phyloP scores from a whole-genome alignment of 768 basidiomycete species.

The Mycena chlorophos region DNA sequence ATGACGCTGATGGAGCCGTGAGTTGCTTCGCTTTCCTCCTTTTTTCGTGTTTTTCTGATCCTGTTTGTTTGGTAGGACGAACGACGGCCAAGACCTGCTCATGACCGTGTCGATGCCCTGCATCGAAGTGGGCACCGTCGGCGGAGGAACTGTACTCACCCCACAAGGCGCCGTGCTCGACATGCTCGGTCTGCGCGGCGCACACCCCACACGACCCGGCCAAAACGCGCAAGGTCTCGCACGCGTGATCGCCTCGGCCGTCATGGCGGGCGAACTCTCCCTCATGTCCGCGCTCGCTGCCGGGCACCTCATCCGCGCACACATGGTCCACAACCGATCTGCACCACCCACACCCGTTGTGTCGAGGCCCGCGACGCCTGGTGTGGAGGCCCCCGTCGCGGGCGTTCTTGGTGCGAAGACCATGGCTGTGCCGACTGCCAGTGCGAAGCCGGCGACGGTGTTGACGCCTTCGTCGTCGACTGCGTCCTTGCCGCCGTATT shows the following conservation, averaged over 20 bases:
- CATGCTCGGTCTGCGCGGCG: slow-evolving; percentile 90
- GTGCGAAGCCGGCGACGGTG: background rate
- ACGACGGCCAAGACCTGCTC: slow-evolving; percentile 86
- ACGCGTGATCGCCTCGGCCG: slow-evolving; percentile 83
- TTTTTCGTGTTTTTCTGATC: background rate
- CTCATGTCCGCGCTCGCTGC: slow-evolving; percentile 91
- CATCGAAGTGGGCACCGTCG: slow-evolving; percentile 97
- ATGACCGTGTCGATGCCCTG: slow-evolving; percentile 97
- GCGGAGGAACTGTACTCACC: slow-evolving; percentile 89
- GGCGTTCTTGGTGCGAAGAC: background rate
- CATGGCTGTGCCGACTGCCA: background rate
- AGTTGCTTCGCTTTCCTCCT: background rate
- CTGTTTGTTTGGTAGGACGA: slow-evolving; percentile 43
- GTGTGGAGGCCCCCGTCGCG: background rate
- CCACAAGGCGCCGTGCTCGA: slow-evolving; percentile 91
- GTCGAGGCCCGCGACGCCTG: background rate
- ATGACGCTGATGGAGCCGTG: slow-evolving; percentile 97
- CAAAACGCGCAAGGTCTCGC: slow-evolving; percentile 89
- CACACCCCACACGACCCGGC: slow-evolving; percentile 84
- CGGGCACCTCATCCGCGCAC: slow-evolving; percentile 91
- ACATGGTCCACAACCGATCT: slow-evolving; percentile 51
- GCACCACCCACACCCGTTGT: background rate
- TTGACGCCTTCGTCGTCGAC: background rate
- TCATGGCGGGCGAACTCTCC: slow-evolving; percentile 97
- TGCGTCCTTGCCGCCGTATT: slow-evolving; percentile 1